Conservation (phyloP, 345 rosid species). For the Laguncularia racemosa region DNA sequence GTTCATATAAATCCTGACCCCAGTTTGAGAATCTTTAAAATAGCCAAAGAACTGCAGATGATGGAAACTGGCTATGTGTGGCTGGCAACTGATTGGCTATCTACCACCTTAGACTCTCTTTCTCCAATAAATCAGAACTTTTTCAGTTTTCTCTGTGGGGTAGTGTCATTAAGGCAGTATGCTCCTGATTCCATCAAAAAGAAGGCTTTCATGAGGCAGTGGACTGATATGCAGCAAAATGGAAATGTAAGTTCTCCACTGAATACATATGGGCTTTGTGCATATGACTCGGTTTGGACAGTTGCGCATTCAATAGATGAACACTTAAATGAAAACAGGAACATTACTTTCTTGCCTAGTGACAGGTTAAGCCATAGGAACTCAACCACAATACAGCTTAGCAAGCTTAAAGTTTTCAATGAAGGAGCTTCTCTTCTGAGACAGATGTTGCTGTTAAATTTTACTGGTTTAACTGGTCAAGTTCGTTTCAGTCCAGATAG, state of each 20-base stretch:
- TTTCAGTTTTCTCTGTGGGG: constrained; percentile 43
- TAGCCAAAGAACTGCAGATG: constrained; percentile 63
- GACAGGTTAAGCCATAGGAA: constrained; percentile 21
- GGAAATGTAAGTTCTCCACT: constrained; percentile 33
- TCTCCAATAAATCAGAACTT: constrained; percentile 21
- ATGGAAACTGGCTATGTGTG: constrained; percentile 62
- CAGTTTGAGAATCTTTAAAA: constrained; percentile 40
- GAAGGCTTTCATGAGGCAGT: constrained; percentile 33
- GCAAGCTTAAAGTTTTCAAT: constrained; percentile 48
- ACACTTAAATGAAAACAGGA: constrained; percentile 37
- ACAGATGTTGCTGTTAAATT: constrained; percentile 49
- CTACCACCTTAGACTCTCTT: constrained; percentile 61
- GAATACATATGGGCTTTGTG: constrained; percentile 60
- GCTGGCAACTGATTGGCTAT: constrained; percentile 92
- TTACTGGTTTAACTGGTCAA: constrained; percentile 68
- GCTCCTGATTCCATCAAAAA: constrained; percentile 44
- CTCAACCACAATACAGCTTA: constrained; percentile 28
- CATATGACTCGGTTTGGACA: constrained; percentile 87
- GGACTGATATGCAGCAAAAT: constrained; percentile 40
- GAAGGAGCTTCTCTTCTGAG: constrained; percentile 42
- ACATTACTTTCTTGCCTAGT: constrained; percentile 47
- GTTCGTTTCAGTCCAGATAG: constrained; percentile 47
- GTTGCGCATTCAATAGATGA: constrained; percentile 55
- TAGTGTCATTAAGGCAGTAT: constrained; percentile 66
- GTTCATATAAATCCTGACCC: constrained; percentile 74